Percentiles rank a stretch among this genome's conserved stretches.
Conservation (phyloP, 352 stramenopile species). For the Globisporangium alternatum region DNA sequence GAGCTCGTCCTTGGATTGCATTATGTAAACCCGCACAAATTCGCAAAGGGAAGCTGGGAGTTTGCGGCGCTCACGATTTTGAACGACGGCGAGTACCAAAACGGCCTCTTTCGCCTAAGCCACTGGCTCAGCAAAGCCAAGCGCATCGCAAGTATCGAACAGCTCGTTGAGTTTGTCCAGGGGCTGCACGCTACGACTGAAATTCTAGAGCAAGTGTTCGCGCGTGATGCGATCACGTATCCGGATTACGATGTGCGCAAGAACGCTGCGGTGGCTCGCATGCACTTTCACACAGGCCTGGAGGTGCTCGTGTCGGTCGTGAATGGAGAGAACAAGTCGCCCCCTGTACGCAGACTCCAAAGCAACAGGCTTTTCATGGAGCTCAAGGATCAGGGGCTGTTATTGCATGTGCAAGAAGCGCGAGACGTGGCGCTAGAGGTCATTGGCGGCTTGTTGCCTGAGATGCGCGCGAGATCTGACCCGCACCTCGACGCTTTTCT, state of each 20-base stretch:
- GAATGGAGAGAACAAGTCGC: not conserved
- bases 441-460: slow-evolving; percentile 20
- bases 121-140: slow-evolving; percentile 37
- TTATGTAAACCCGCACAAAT: slow-evolving; percentile 7
- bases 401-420: slow-evolving; percentile 12
- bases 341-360: not conserved
- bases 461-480: slow-evolving; percentile 26
- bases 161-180: slow-evolving; percentile 32
- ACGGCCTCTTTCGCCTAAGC: slow-evolving; percentile 32
- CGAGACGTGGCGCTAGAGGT: slow-evolving; percentile 10
- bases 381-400: slow-evolving; percentile 19
- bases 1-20: not conserved
- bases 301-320: slow-evolving; percentile 15
- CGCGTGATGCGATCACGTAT: slow-evolving; percentile 31
- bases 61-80: slow-evolving; percentile 46
- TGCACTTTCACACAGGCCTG: slow-evolving; percentile 35
- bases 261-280: slow-evolving; percentile 44
- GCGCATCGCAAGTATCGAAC: slow-evolving; percentile 20
- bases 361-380: not conserved
- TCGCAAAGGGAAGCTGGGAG: slow-evolving; percentile 45
- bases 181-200: slow-evolving; percentile 27
- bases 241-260: slow-evolving; percentile 46
- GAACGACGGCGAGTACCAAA: slow-evolving; percentile 56
- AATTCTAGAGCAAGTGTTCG: slow-evolving; percentile 11
- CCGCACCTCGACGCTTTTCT: slow-evolving; percentile 15